Conservation (phyloP, 306 rosid genomes). For the Biancaea sappan region DNA sequence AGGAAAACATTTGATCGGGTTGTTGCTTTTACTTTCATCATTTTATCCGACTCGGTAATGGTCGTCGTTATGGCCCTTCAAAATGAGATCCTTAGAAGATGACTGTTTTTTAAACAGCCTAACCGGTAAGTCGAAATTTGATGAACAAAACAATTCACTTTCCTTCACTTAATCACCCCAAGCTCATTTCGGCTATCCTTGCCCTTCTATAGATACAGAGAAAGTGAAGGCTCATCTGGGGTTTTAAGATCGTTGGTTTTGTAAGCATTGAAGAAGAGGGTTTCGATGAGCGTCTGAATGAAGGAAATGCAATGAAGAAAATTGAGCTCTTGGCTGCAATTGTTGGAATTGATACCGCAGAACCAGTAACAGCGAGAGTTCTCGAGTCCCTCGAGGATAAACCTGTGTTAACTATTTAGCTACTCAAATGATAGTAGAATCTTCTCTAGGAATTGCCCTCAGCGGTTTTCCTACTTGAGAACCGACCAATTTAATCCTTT, state of each 20-base stretch:
- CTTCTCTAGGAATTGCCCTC: neutral
- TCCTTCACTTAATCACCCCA: neutral
- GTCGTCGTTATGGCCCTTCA: no score
- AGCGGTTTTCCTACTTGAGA: neutral
- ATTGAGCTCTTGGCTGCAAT: slow-evolving; percentile 42
- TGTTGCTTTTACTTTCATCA: slow-evolving; percentile 28
- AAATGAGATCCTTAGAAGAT: no score
- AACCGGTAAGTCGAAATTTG: no score
- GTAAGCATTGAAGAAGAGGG: neutral
- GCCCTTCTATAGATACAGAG: slow-evolving; percentile 9
- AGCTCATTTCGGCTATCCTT: neutral
- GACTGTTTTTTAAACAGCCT: no score
- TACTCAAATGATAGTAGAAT: neutral
- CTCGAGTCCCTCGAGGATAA: slow-evolving; percentile 26
- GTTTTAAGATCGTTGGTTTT: no score
- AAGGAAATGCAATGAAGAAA: slow-evolving; percentile 39
- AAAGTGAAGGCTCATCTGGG: slow-evolving; percentile 23
- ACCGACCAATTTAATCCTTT: neutral
- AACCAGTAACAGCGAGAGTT: slow-evolving; percentile 38
- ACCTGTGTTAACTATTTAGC: neutral
- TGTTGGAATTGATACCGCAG: slow-evolving; percentile 45
- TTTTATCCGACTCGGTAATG: neutral
- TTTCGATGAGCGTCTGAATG: slow-evolving; percentile 34
- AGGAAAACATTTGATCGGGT: no score
- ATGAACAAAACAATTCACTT: neutral